These are phyloP conservation scores for Angophora floribunda DNA, from an alignment of 345 rosid species.

Conservation along the genomic window DNA sequence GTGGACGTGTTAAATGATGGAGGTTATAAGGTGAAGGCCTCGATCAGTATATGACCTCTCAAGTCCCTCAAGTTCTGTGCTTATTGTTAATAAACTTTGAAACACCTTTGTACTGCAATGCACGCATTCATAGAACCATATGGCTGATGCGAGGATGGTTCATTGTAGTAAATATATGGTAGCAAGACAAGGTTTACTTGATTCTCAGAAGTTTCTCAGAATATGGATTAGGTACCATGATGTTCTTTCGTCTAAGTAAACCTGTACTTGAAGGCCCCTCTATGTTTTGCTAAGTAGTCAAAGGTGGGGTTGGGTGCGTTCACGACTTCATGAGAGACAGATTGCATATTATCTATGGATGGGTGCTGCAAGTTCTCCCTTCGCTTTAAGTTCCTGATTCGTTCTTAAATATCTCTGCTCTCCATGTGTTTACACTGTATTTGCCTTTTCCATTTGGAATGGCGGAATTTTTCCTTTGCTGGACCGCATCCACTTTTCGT, in stretches of 20 bases:
- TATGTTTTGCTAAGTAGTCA: not conserved
- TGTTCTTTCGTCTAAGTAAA: not conserved
- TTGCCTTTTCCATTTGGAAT: not conserved
- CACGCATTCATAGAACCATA: not conserved
- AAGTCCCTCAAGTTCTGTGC: not conserved
- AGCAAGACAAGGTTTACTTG: not conserved
- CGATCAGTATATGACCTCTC: not conserved
- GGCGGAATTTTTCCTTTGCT: not conserved
- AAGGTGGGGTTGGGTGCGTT: not conserved
- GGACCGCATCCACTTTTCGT: not conserved
- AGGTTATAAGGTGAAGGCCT: not conserved
- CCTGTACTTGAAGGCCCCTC: not conserved
- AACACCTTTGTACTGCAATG: not conserved
- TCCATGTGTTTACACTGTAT: not conserved
- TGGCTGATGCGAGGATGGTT: not conserved
- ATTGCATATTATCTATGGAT: conserved; percentile 85
- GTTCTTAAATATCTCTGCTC: conserved; percentile 2
- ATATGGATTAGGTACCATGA: not conserved
- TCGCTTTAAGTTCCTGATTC: conserved; percentile 63
- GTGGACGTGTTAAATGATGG: not conserved
- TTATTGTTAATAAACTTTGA: not conserved
- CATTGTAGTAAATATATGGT: not conserved
- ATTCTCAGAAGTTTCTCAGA: not conserved
- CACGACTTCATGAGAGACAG: conserved; percentile 50
- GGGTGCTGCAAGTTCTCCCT: conserved; percentile 69